A percentile compares a stretch with the other conserved stretches of the same genome.
Evolutionary conservation across 2,329 filamentous ascomycete genomes (phyloP).

Genomic region (Zasmidium citrigriseum): DNA sequence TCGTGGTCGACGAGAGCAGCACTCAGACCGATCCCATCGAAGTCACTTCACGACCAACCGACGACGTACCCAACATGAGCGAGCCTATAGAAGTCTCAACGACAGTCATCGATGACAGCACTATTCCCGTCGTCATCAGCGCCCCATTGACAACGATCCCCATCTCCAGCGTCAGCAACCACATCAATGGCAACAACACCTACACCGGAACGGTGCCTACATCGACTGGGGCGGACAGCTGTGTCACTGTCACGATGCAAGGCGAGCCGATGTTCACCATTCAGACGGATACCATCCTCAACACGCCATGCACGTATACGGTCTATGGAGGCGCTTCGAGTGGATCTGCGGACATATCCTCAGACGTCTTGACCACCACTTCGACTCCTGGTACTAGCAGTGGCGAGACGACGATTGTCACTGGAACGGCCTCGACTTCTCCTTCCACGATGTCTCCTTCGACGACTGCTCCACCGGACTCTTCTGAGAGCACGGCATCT

Average conservation of each 20-base stretch:
- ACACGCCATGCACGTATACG: slow-evolving; percentile 10
- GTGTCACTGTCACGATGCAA: slow-evolving; percentile 9
- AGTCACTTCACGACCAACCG: background rate
- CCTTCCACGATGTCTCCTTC: background rate
- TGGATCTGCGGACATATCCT: background rate
- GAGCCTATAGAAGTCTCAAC: background rate
- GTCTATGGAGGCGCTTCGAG: background rate
- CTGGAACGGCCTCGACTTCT: background rate
- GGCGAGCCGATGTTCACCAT: slow-evolving; percentile 19
- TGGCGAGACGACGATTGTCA: background rate
- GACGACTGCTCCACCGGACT: no score
- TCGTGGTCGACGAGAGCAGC: background rate
- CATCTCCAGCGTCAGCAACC: slow-evolving; percentile 6
- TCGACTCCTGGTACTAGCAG: background rate
- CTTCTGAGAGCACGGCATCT: background rate
- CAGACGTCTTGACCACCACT: background rate
- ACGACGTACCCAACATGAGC: background rate
- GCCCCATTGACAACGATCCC: background rate
- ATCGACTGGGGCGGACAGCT: slow-evolving; percentile 1
- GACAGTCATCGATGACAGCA: background rate
- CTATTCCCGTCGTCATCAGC: background rate
- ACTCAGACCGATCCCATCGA: slow-evolving; percentile 3
- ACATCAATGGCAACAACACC: background rate
- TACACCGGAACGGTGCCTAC: background rate
- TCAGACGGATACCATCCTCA: slow-evolving; percentile 21